Percentiles rank a stretch among this genome's conserved stretches.
These are phyloP conservation scores for Globisporangium recalcitrans DNA, from an alignment of 352 stramenopile genomes.

Conservation along the genomic window DNA sequence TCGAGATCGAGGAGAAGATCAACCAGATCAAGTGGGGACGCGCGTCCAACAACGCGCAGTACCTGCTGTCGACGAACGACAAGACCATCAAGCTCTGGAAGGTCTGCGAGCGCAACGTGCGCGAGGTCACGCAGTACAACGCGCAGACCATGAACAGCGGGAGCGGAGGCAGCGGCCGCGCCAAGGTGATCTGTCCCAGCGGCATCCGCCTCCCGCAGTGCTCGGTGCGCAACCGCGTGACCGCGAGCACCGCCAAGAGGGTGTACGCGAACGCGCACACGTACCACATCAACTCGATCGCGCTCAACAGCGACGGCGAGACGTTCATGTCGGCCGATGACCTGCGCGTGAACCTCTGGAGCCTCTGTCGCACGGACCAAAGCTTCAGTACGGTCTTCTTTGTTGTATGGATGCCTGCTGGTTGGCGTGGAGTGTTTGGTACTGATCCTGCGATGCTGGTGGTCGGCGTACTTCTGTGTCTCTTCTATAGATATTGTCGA, in stretches of 20 bases:
- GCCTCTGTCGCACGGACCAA: conserved; percentile 84
- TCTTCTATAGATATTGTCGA: conserved; percentile 88
- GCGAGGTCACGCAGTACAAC: conserved; percentile 74
- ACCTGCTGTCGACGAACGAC: conserved; percentile 94
- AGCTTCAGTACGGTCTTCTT: conserved; percentile 77
- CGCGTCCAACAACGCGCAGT: conserved; percentile 86
- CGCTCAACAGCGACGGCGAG: conserved; percentile 92
- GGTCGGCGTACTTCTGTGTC: too few species aligned
- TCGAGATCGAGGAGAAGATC: conserved; percentile 98
- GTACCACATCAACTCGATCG: conserved; percentile 97
- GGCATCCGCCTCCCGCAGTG: conserved; percentile 57
- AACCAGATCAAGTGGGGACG: conserved; percentile 95
- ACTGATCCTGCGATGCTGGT: too few species aligned
- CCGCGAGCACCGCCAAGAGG: conserved; percentile 73
- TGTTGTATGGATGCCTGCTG: background rate
- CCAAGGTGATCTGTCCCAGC: conserved; percentile 13
- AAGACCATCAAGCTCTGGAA: conserved; percentile 98
- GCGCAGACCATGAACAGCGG: conserved; percentile 27
- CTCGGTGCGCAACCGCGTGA: conserved; percentile 49
- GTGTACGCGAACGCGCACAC: conserved; percentile 93
- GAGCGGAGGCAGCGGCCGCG: conserved; percentile 12
- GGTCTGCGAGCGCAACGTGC: conserved; percentile 76
- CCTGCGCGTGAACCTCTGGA: conserved; percentile 95
- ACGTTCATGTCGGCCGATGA: conserved; percentile 96
- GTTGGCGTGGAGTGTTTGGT: too few species aligned